phyloP scores from a whole-genome alignment of 1,284 basidiomycete genomes.

The Volvariella surrecta region DNA sequence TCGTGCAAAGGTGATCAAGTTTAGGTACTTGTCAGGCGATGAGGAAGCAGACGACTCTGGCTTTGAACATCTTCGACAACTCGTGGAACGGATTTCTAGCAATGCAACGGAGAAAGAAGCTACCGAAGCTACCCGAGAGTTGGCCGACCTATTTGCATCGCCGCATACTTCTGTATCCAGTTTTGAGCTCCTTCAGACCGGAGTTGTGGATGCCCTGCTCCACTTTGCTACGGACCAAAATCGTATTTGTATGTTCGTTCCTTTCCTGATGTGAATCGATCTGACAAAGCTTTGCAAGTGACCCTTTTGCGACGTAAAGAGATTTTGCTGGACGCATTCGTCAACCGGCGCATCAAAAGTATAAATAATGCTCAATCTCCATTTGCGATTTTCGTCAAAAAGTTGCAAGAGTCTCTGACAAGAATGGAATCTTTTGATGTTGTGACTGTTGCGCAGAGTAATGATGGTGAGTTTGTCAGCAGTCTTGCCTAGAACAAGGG shows the following conservation, averaged over 20 bases:
- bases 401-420: constrained; percentile 88
- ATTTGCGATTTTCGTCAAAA: constrained; percentile 82
- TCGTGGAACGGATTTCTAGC: constrained; percentile 57
- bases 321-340: constrained; percentile 69
- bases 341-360: constrained; percentile 41
- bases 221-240: constrained; percentile 71
- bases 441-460: constrained; percentile 72
- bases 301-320: constrained; percentile 52
- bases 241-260: constrained; percentile 36
- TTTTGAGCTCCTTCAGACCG: constrained; percentile 93
- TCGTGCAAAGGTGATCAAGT: constrained; percentile 76
- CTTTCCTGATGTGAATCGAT: constrained; percentile 3
- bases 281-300: constrained; percentile 30
- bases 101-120: constrained; percentile 56
- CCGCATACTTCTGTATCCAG: constrained; percentile 80
- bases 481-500: background rate
- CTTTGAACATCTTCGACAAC: constrained; percentile 51
- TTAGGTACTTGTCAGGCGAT: constrained; percentile 62
- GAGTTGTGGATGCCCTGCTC: constrained; percentile 83
- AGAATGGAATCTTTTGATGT: constrained; percentile 94
- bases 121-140: constrained; percentile 54
- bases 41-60: constrained; percentile 56
- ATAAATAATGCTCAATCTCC: constrained; percentile 45
- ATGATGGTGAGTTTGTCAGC: constrained; percentile 46
- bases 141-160: constrained; percentile 78